Evolutionary conservation across 345 rosid species (phyloP).

Genomic region (Psidium friedrichsthalianum): DNA sequence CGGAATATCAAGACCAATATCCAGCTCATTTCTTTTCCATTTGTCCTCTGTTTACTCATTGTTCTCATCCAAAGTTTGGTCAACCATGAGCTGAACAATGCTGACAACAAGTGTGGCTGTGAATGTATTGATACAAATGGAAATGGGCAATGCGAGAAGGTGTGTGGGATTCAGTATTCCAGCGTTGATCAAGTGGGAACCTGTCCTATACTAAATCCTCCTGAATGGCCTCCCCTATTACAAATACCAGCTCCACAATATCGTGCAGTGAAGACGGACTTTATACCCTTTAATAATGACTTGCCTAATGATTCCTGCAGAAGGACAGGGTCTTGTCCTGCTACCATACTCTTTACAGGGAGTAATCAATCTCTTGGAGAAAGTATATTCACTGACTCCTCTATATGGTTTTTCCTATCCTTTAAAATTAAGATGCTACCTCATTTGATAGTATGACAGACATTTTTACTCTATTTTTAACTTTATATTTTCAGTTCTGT

Average conservation of each 20-base stretch:
- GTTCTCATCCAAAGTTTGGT: slow-evolving; percentile 32
- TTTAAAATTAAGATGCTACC: background rate
- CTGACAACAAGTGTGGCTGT: slow-evolving; percentile 47
- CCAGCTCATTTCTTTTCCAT: slow-evolving; percentile 59
- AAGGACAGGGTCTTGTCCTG: slow-evolving; percentile 60
- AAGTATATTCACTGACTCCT: slow-evolving; percentile 19
- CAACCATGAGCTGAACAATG: slow-evolving; percentile 14
- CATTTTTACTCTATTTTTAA: background rate
- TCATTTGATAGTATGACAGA: background rate
- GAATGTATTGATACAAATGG: slow-evolving; percentile 24
- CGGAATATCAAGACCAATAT: slow-evolving; percentile 55
- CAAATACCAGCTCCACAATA: slow-evolving; percentile 52
- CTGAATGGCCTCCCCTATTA: slow-evolving; percentile 66
- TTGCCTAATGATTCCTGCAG: slow-evolving; percentile 63
- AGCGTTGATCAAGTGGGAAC: slow-evolving; percentile 24
- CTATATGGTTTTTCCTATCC: background rate
- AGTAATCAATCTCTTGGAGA: slow-evolving; percentile 48
- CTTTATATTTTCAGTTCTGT: slow-evolving; percentile 31
- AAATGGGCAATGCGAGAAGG: slow-evolving; percentile 35
- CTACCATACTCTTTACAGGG: slow-evolving; percentile 59
- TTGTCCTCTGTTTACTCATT: slow-evolving; percentile 52
- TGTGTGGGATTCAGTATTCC: slow-evolving; percentile 59
- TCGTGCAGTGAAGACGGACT: slow-evolving; percentile 43
- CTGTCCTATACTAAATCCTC: slow-evolving; percentile 52
- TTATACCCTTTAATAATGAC: slow-evolving; percentile 14